These are phyloP conservation scores for Cordia subcordata DNA, from an alignment of 257 asterid species.

Conservation along the genomic window DNA sequence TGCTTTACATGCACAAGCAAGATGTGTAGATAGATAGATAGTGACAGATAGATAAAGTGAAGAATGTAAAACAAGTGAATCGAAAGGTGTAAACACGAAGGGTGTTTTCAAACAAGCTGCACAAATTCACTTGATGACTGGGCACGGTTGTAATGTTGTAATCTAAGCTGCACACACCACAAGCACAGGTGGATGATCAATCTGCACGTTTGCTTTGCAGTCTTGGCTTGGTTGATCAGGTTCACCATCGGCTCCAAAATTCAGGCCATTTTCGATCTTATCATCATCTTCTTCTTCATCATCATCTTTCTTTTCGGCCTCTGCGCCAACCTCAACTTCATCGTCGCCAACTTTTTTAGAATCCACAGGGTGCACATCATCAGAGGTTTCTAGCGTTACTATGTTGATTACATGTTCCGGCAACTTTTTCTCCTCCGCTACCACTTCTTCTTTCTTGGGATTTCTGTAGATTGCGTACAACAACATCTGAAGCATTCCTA, in stretches of 20 bases:
- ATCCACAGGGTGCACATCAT: conserved; percentile 29
- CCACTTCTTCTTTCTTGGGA: conserved; percentile 12
- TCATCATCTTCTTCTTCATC: conserved; percentile 1
- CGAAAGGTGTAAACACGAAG: no score
- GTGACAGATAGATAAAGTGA: no score
- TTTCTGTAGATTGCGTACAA: conserved; percentile 52
- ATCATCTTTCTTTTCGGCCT: neutral
- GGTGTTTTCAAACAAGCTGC: no score
- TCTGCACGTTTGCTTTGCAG: conserved; percentile 16
- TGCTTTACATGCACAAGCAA: no score
- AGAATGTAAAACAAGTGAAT: no score
- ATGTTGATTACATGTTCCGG: conserved; percentile 32
- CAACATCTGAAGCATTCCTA: conserved; percentile 67
- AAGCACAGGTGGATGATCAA: conserved; percentile 28
- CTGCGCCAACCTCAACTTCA: neutral
- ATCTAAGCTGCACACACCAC: conserved; percentile 35
- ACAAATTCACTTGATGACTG: no score
- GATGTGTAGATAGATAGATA: no score
- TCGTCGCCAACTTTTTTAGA: conserved; percentile 2
- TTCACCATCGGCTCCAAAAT: conserved; percentile 6
- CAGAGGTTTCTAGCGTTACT: conserved; percentile 34
- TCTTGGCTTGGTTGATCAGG: conserved; percentile 26
- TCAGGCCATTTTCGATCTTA: neutral
- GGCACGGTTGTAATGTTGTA: no score
- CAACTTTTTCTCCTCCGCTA: conserved; percentile 19